A percentile compares a stretch with the other conserved stretches of the same genome.
Evolutionary conservation across 2,329 filamentous ascomycete species (phyloP).

Genomic region (Elsinoe australis): DNA sequence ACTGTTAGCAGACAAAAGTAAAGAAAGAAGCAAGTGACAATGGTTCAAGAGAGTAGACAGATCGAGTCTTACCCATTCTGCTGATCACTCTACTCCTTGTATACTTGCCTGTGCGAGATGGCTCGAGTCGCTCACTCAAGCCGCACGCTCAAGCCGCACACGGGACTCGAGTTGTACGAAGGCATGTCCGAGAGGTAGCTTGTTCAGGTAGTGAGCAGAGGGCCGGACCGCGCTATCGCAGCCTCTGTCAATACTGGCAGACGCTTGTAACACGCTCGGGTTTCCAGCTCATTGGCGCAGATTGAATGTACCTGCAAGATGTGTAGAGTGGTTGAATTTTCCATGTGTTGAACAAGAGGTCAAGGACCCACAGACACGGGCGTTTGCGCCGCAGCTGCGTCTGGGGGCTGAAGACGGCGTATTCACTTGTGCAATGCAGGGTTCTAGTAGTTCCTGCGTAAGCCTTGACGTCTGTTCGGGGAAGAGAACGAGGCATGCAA

Average conservation of each 20-base stretch:
- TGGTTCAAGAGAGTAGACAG: conserved; percentile 1
- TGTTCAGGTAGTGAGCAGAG: conserved; percentile 5
- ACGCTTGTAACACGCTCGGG: not conserved
- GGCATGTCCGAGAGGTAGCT: conserved; percentile 8
- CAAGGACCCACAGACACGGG: conserved; percentile 3
- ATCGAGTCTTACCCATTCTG: conserved; percentile 1
- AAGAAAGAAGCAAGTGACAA: not conserved
- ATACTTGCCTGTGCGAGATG: too few species aligned
- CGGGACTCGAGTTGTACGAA: not conserved
- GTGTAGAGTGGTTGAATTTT: not conserved
- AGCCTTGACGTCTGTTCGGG: conserved; percentile 28
- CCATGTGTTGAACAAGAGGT: conserved; percentile 12
- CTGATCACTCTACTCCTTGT: conserved; percentile 2
- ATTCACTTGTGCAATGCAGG: conserved; percentile 2
- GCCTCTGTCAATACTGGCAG: not conserved
- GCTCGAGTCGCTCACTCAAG: not conserved
- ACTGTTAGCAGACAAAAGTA: conserved; percentile 1
- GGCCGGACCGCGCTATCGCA: conserved; percentile 5
- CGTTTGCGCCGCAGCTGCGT: conserved; percentile 4
- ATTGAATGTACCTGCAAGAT: not conserved
- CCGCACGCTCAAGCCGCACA: not conserved
- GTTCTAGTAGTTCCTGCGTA: conserved; percentile 28
- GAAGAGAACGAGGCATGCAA: conserved; percentile 31
- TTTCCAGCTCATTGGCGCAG: conserved; percentile 5
- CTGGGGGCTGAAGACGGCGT: conserved; percentile 12